Evolutionary conservation across 345 rosid species (phyloP).

Genomic region (Cardamine occulta): DNA sequence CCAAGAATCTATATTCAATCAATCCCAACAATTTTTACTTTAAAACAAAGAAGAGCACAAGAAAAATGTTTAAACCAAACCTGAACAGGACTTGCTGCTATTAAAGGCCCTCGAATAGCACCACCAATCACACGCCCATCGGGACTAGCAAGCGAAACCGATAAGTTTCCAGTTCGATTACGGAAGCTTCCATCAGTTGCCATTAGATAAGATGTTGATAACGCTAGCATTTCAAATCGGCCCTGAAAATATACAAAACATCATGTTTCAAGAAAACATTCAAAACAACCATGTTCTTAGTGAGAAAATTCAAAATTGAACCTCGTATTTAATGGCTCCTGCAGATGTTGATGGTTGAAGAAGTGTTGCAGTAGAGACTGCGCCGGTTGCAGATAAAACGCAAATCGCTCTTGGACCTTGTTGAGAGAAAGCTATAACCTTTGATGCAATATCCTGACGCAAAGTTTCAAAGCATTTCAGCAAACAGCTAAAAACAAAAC

Average conservation of each 20-base stretch:
- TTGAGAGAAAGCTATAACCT: constrained; percentile 80
- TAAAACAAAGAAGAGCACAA: constrained; percentile 1
- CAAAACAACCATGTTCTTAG: constrained; percentile 8
- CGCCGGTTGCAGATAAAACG: constrained; percentile 86
- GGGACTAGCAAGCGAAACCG: constrained; percentile 90
- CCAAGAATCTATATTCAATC: constrained; percentile 18
- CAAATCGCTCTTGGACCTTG: constrained; percentile 88
- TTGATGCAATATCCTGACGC: constrained; percentile 77
- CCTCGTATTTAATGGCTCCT: constrained; percentile 90
- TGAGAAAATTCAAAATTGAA: constrained; percentile 16
- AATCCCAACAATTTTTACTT: not conserved
- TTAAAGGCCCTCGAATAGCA: constrained; percentile 85
- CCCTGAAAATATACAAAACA: constrained; percentile 59
- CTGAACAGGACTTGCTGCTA: constrained; percentile 93
- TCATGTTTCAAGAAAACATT: not conserved
- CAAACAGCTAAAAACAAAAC: not conserved
- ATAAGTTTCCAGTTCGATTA: constrained; percentile 71
- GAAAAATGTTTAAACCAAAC: constrained; percentile 34
- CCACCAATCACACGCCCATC: constrained; percentile 97
- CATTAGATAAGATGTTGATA: constrained; percentile 74
- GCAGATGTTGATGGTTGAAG: constrained; percentile 79
- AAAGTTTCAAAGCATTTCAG: constrained; percentile 13
- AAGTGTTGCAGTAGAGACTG: constrained; percentile 87
- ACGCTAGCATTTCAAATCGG: constrained; percentile 79
- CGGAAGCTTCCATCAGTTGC: constrained; percentile 54